These are phyloP conservation scores for Dipodascopsis tothii DNA, from an alignment of 805 yeast genomes.

Conservation along the genomic window DNA sequence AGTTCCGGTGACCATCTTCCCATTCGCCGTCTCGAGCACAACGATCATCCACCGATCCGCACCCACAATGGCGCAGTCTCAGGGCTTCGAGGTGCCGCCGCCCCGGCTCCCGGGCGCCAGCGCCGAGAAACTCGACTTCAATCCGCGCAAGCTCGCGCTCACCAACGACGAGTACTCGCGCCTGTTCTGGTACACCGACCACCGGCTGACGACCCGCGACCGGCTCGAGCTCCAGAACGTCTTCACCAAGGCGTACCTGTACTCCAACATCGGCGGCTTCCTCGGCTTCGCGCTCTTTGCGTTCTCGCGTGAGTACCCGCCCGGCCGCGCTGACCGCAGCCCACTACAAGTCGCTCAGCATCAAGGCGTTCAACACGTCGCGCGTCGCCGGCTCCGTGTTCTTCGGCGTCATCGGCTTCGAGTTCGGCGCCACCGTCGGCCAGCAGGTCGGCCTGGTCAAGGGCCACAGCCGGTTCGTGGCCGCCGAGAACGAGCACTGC, in stretches of 20 bases:
- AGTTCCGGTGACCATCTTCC: too few species aligned
- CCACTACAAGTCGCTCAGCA: neutral
- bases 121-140: constrained; percentile 8
- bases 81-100: constrained; percentile 16
- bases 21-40: too few species aligned
- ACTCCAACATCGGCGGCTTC: constrained; percentile 10
- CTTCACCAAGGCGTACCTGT: constrained; percentile 6
- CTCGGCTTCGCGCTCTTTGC: neutral
- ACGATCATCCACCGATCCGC: too few species aligned
- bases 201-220: constrained; percentile 9
- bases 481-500: constrained; percentile 2
- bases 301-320: neutral
- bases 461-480: neutral
- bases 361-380: neutral
- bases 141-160: constrained; percentile 4
- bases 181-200: constrained; percentile 17
- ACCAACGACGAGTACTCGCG: constrained; percentile 10
- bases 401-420: neutral
- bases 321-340: neutral
- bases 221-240: constrained; percentile 13
- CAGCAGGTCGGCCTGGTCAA: neutral
- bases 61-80: too few species aligned
- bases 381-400: neutral
- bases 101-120: constrained; percentile 8
- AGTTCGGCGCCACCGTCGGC: neutral